Evolutionary conservation across 805 yeast genomes (phyloP).

Genomic region (Ogataea pignaliae): DNA sequence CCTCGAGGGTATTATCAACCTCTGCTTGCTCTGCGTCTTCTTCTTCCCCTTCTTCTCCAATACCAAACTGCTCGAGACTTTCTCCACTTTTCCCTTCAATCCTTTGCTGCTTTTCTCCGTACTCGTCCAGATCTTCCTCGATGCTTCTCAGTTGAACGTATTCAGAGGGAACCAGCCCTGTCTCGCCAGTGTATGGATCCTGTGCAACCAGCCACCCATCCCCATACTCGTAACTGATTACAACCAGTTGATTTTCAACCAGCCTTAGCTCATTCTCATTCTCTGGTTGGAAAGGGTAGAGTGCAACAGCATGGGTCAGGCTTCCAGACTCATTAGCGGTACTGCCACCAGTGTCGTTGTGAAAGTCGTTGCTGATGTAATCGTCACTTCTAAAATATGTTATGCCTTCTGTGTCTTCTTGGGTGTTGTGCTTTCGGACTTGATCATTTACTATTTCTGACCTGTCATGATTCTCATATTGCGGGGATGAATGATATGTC

Average conservation of each 20-base stretch:
- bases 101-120: constrained; percentile 14
- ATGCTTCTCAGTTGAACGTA: constrained; percentile 59
- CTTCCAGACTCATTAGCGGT: constrained; percentile 17
- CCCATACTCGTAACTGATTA: constrained; percentile 89
- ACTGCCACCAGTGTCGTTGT: constrained; percentile 2
- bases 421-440: no score
- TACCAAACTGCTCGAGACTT: constrained; percentile 2
- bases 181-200: constrained; percentile 68
- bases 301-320: constrained; percentile 60
- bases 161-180: constrained; percentile 94
- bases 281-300: constrained; percentile 88
- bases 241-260: constrained; percentile 74
- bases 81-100: constrained; percentile 28
- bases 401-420: not conserved
- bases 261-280: constrained; percentile 87
- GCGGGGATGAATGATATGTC: no score
- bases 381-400: no score
- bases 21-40: constrained; percentile 9
- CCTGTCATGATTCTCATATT: no score
- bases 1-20: constrained; percentile 20
- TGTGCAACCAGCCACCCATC: constrained; percentile 98
- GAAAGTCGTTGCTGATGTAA: not conserved
- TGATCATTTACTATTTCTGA: no score
- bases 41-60: constrained; percentile 8
- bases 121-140: constrained; percentile 24